Evolutionary conservation across 2,329 filamentous ascomycete genomes (phyloP), one percentile per base, ranked within the genome.

Genomic region (Neofusicoccum ribis): DNA sequence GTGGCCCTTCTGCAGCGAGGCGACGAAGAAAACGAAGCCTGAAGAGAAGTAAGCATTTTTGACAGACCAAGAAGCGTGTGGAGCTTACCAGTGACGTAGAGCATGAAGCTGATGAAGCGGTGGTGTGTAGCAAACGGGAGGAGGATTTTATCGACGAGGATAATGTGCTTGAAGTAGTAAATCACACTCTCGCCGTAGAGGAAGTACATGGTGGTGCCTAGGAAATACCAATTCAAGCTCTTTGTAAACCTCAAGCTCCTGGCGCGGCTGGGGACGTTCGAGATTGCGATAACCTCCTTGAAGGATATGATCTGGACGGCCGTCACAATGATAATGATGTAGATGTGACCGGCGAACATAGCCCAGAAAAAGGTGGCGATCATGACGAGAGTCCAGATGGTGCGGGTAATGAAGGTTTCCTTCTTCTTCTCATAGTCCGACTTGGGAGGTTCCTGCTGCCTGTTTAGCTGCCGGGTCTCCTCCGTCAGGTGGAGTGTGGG

Each of bases 121-220:
- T 99, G 95, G 81, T 99, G 95, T 15, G 94, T 98, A 63, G 95
- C 93, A 76, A 99, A 88, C 8, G 95, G 95, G 65, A 97, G 83
- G 67, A 99, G 84, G 51, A 98, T 91, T 78, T 91, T 92, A 80
- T 99, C 95, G 51, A 99, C 93, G 66, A 99, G 83, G 49, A 99
- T 89, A 70, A 99, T 94, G 77, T 99, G 95, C 85, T 99, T 99
- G 82, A 99, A 99, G 81, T 99, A 99, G 83, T 99, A 99, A 74
- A 99, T 97, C 74, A 99, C 94, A 73, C 92, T 97, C 81, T 99
- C 95, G 75, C 95, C 95, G 76, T 99, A 99, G 59, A 99, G 84
- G 72, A 97, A 99, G 84, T 99, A 99, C 94, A 99, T 98, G 71
- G 94, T 97, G 31, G 91, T 92, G n/a, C 93, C 95, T 63, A 99